Evolutionary conservation across 2,329 filamentous ascomycete species (phyloP).

Genomic region (Ceratocystis diversiconidia): DNA sequence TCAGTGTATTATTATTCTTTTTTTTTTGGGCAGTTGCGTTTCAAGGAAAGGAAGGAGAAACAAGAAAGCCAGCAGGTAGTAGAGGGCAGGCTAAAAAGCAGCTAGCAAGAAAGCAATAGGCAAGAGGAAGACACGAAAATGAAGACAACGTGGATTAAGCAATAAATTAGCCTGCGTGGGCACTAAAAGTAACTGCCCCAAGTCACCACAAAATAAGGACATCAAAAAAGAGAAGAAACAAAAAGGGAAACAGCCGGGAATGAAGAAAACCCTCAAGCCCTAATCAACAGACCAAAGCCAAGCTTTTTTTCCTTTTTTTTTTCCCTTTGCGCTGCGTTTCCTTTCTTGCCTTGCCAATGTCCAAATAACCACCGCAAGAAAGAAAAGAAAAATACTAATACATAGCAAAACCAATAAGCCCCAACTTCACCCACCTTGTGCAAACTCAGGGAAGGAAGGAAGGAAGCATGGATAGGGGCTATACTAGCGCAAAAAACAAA

Average conservation of each 20-base stretch:
- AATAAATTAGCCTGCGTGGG: neutral
- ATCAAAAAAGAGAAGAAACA: neutral
- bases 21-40: neutral
- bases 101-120: neutral
- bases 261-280: neutral
- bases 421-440: neutral
- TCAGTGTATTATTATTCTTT: neutral
- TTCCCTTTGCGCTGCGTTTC: neutral
- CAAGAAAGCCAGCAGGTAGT: neutral
- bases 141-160: neutral
- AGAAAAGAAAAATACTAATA: neutral
- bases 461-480: neutral
- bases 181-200: neutral
- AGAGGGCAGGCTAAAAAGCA: neutral
- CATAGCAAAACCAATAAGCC: neutral
- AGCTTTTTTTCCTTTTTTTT: neutral
- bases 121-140: neutral
- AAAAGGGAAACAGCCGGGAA: neutral
- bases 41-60: constrained; percentile 5
- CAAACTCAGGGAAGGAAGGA: neutral
- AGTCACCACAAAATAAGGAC: too few relatives aligned
- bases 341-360: neutral
- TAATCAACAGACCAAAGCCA: neutral
- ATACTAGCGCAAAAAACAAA: neutral
- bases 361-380: neutral